A percentile compares a stretch with the other conserved stretches of the same genome.
phyloP scores from a whole-genome alignment of 225 moss, liverwort and hornwort species.

The Takakia lepidozioides region DNA sequence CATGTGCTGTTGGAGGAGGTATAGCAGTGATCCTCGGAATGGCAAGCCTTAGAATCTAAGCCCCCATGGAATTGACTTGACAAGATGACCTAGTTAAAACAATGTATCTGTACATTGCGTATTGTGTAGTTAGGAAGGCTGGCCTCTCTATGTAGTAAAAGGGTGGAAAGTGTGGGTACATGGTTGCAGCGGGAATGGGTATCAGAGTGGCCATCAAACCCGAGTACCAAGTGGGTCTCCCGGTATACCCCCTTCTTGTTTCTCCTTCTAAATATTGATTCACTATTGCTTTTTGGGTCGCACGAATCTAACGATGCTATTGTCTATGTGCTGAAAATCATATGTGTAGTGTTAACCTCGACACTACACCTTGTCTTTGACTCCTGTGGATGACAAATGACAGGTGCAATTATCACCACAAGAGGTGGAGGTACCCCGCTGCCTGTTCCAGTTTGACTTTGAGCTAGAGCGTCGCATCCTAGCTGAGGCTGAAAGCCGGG shows the following conservation, averaged over 20 bases:
- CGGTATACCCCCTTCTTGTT: conserved; percentile 31
- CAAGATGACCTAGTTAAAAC: too few relatives aligned
- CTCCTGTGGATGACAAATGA: neutral
- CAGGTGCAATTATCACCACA: conserved; percentile 68
- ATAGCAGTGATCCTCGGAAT: neutral
- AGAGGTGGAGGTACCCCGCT: conserved; percentile 78
- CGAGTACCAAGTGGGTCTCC: conserved; percentile 69
- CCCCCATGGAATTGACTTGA: neutral
- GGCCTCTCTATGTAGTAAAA: too few relatives aligned
- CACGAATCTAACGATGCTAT: too few relatives aligned
- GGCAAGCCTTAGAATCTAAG: neutral
- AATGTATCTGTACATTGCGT: too few relatives aligned
- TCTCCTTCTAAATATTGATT: too few relatives aligned
- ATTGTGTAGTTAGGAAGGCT: too few relatives aligned
- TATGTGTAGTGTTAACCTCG: too few relatives aligned
- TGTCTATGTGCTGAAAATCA: too few relatives aligned
- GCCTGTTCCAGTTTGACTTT: conserved; percentile 85
- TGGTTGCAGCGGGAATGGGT: conserved; percentile 65
- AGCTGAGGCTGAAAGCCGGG: conserved; percentile 69
- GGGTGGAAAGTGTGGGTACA: conserved; percentile 6
- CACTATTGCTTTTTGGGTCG: too few relatives aligned
- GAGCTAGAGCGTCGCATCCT: conserved; percentile 90
- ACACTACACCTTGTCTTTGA: too few relatives aligned
- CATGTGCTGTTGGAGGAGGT: too few relatives aligned
- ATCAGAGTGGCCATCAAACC: conserved; percentile 88